These are phyloP conservation scores for Boletus tomentosulus DNA, from an alignment of 768 basidiomycete genomes.

Conservation along the genomic window DNA sequence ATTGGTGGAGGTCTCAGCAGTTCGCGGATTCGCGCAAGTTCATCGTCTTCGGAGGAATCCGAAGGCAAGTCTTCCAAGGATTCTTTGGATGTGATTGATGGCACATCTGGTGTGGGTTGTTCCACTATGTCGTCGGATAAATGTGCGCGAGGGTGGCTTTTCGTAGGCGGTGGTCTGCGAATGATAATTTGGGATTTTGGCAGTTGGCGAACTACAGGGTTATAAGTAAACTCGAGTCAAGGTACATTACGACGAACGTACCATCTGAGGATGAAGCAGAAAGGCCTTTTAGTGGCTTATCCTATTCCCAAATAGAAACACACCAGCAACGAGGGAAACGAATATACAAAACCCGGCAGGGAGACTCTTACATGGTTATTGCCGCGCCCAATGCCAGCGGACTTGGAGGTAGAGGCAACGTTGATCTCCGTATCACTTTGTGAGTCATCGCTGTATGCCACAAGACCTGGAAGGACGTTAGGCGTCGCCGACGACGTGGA, in stretches of 20 bases:
- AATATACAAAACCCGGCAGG: constrained; percentile 32
- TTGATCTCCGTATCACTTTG: constrained; percentile 51
- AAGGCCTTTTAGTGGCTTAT: constrained; percentile 43
- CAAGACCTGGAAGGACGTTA: constrained; percentile 42
- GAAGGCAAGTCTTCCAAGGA: constrained; percentile 10
- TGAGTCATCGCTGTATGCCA: constrained; percentile 63
- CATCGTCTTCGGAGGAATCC: constrained; percentile 35
- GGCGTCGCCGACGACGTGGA: not conserved
- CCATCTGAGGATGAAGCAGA: constrained; percentile 28
- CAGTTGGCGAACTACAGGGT: constrained; percentile 35
- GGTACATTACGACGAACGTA: constrained; percentile 8
- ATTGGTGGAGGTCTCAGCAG: constrained; percentile 63
- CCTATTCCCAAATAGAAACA: constrained; percentile 61
- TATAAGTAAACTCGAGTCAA: not conserved
- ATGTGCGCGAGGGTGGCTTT: constrained; percentile 47
- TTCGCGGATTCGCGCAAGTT: constrained; percentile 49
- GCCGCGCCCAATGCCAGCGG: constrained; percentile 1
- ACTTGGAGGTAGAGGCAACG: constrained; percentile 30
- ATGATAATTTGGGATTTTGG: constrained; percentile 60
- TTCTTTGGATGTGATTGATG: constrained; percentile 15
- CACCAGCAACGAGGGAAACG: constrained; percentile 67
- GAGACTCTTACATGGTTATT: constrained; percentile 61
- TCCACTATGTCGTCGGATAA: constrained; percentile 43
- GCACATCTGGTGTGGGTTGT: constrained; percentile 1
- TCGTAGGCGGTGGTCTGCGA: constrained; percentile 44